A percentile compares a stretch with the other conserved stretches of the same genome.
phyloP scores from a whole-genome alignment of 495 filamentous ascomycete species.

The Penicillium argentinense region DNA sequence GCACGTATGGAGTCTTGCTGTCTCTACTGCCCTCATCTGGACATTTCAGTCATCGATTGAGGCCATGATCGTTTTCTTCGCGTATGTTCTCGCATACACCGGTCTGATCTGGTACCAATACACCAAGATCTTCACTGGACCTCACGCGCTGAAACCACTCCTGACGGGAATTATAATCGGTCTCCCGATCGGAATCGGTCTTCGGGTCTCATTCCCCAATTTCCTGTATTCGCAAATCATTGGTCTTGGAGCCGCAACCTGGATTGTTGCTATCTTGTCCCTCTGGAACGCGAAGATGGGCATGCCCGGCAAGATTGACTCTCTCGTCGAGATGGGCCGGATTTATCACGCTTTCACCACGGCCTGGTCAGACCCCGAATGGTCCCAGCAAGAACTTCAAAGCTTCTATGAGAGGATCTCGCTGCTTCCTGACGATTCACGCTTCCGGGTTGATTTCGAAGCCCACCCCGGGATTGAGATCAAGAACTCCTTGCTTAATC shows the following conservation, averaged over 20 bases:
- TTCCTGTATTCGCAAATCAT: constrained; percentile 52
- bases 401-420: constrained; percentile 41
- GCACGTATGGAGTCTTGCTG: constrained; percentile 57
- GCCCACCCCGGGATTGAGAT: constrained; percentile 51
- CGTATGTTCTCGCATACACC: constrained; percentile 56
- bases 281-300: constrained; percentile 44
- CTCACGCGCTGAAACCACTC: constrained; percentile 52
- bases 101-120: constrained; percentile 62
- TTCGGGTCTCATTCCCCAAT: constrained; percentile 32
- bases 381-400: constrained; percentile 54
- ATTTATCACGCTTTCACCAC: constrained; percentile 46
- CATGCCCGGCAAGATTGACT: constrained; percentile 44
- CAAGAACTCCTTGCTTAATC: constrained; percentile 39
- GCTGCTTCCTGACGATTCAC: constrained; percentile 28
- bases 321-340: constrained; percentile 37
- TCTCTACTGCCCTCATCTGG: constrained; percentile 54
- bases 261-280: constrained; percentile 52
- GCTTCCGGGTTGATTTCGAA: constrained; percentile 36
- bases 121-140: constrained; percentile 59
- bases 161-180: constrained; percentile 46
- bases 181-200: constrained; percentile 46
- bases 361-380: constrained; percentile 45
- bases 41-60: constrained; percentile 43
- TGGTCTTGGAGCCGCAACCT: constrained; percentile 51
- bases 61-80: constrained; percentile 50